Percentiles rank a stretch among this genome's conserved stretches.
phyloP scores from a whole-genome alignment of 2,329 filamentous ascomycete species.

The Gyromitra esculenta region DNA sequence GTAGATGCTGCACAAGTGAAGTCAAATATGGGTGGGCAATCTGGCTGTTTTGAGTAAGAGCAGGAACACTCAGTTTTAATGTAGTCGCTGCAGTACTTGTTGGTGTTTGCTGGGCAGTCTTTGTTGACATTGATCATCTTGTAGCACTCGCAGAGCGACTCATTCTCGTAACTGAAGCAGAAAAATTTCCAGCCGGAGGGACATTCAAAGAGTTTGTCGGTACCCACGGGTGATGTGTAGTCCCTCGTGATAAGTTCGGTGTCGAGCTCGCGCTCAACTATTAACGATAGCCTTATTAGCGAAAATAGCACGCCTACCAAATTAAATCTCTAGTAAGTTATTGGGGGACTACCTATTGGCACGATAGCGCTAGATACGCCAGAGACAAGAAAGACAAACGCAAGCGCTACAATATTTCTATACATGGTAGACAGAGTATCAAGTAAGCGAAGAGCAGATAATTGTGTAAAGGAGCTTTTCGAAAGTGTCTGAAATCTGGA shows the following conservation, averaged over 20 bases:
- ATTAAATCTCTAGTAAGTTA: not conserved
- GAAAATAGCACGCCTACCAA: not conserved
- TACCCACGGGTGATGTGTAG: slow-evolving; percentile 3
- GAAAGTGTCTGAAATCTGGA: not conserved
- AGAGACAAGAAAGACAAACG: slow-evolving; percentile 6
- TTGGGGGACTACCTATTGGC: slow-evolving; percentile 16
- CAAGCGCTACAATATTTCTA: slow-evolving; percentile 8
- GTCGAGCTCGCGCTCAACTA: not conserved
- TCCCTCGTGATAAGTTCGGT: not conserved
- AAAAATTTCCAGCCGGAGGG: slow-evolving; percentile 40
- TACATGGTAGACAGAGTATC: not conserved
- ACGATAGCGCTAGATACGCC: not conserved
- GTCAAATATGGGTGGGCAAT: slow-evolving; percentile 41
- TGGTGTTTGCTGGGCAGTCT: slow-evolving; percentile 27
- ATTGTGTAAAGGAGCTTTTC: not conserved
- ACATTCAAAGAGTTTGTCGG: slow-evolving; percentile 41
- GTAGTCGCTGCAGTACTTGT: slow-evolving; percentile 44
- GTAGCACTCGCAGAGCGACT: slow-evolving; percentile 44
- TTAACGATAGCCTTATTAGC: not conserved
- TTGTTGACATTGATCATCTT: slow-evolving; percentile 13
- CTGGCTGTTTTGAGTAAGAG: slow-evolving; percentile 37
- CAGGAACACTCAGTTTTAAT: slow-evolving; percentile 44
- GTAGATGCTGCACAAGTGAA: slow-evolving; percentile 28
- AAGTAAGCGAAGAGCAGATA: not conserved
- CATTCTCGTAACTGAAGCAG: slow-evolving; percentile 27